These are phyloP conservation scores for Leptomonas pyrrhocoris DNA, from an alignment of 208 protist genomes.

Conservation along the genomic window DNA sequence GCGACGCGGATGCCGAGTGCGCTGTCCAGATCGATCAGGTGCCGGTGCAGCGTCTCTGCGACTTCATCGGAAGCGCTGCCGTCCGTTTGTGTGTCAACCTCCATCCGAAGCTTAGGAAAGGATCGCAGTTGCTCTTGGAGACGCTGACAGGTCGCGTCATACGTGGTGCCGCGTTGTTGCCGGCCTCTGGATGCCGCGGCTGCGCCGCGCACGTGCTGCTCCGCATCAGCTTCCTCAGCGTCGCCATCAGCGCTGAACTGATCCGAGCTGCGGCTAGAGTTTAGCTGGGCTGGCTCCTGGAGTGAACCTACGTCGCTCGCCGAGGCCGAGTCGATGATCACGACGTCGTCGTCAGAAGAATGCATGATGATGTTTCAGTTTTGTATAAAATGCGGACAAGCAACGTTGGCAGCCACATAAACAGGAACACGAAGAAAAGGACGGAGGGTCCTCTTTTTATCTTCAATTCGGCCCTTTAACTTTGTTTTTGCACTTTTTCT, in stretches of 20 bases:
- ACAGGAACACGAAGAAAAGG: too few species aligned
- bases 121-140: not conserved
- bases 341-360: constrained; percentile 26
- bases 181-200: not conserved
- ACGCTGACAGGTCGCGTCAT: not conserved
- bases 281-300: not conserved
- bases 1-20: constrained; percentile 18
- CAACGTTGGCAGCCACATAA: too few species aligned
- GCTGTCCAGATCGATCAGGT: constrained; percentile 15
- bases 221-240: not conserved
- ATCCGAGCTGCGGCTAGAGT: not conserved
- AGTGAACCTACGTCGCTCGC: not conserved
- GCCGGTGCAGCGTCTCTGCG: not conserved
- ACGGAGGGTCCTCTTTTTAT: too few species aligned
- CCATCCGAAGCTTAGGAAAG: not conserved
- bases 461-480: too few species aligned
- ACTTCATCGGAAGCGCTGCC: not conserved
- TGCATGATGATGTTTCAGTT: not conserved
- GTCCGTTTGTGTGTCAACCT: constrained; percentile 20
- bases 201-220: not conserved
- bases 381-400: not conserved
- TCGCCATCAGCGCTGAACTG: not conserved
- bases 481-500: too few species aligned
- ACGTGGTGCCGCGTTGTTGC: not conserved
- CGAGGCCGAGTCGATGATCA: constrained; percentile 33